phyloP scores from a whole-genome alignment of 2,329 filamentous ascomycete genomes.

The Sphaceloma murrayae region DNA sequence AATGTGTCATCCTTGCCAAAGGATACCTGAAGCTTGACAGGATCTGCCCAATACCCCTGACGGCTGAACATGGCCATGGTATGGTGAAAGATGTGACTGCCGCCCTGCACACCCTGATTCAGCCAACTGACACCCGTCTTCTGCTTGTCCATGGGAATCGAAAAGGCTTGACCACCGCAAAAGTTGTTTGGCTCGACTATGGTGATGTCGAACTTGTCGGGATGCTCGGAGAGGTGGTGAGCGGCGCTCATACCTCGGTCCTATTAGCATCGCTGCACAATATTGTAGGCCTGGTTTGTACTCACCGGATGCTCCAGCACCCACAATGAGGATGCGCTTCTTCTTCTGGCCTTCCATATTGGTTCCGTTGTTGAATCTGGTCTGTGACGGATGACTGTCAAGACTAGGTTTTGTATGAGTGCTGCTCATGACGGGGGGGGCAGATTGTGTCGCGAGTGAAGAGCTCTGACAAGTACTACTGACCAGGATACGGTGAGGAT shows the following conservation, averaged over 20 bases:
- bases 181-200: constrained; percentile 50
- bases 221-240: constrained; percentile 55
- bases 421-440: constrained; percentile 16
- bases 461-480: too few relatives aligned
- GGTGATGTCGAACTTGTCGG: constrained; percentile 56
- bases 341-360: constrained; percentile 29
- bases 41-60: constrained; percentile 47
- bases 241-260: constrained; percentile 51
- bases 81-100: constrained; percentile 57
- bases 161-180: constrained; percentile 53
- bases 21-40: constrained; percentile 52
- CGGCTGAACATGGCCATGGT: constrained; percentile 55
- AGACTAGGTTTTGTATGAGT: constrained; percentile 16
- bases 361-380: constrained; percentile 30
- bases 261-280: constrained; percentile 12
- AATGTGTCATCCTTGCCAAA: constrained; percentile 55
- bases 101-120: constrained; percentile 56
- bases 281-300: constrained; percentile 20
- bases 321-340: constrained; percentile 50
- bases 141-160: constrained; percentile 46
- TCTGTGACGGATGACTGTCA: constrained; percentile 23
- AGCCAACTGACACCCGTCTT: constrained; percentile 51
- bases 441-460: too few relatives aligned
- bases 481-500: too few relatives aligned
- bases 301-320: constrained; percentile 55